Conservation (phyloP, 2,329 filamentous ascomycete species). For the Magnaporthiopsis incrustans region DNA sequence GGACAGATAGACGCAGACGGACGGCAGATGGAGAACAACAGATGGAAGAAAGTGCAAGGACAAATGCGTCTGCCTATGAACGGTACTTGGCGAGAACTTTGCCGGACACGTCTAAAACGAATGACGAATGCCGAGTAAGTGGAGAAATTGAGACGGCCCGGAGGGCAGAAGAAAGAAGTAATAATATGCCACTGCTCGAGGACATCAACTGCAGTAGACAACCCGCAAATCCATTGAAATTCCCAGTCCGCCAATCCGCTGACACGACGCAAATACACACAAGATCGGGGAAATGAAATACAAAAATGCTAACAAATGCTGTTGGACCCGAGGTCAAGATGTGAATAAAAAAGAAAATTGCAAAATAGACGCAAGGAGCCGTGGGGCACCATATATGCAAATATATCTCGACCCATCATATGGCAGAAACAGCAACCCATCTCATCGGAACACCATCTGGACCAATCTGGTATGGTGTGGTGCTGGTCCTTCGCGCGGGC, state of each 20-base stretch:
- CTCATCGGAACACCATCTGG: slow-evolving; percentile 50
- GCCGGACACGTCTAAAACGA: neutral
- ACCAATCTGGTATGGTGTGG: slow-evolving; percentile 47
- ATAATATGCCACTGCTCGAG: neutral
- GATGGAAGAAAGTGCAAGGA: too few relatives aligned
- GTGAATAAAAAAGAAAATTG: neutral
- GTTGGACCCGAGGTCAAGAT: neutral
- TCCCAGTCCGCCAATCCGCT: neutral
- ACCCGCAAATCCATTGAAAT: neutral
- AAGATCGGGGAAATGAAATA: neutral
- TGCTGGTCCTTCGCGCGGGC: slow-evolving; percentile 51
- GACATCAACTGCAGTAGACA: neutral
- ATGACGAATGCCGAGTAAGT: neutral
- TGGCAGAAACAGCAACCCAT: slow-evolving; percentile 38
- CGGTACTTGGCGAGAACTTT: neutral
- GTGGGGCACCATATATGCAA: neutral
- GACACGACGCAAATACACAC: neutral
- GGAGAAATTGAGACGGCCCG: neutral
- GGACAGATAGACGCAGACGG: too few relatives aligned
- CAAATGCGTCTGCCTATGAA: neutral
- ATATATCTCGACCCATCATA: neutral
- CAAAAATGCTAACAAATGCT: neutral
- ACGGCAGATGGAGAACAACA: too few relatives aligned
- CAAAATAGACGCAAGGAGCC: neutral
- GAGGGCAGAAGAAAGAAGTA: neutral